Evolutionary conservation across 2,329 filamentous ascomycete species (phyloP).

Genomic region (Pestalotiopsis sp.): DNA sequence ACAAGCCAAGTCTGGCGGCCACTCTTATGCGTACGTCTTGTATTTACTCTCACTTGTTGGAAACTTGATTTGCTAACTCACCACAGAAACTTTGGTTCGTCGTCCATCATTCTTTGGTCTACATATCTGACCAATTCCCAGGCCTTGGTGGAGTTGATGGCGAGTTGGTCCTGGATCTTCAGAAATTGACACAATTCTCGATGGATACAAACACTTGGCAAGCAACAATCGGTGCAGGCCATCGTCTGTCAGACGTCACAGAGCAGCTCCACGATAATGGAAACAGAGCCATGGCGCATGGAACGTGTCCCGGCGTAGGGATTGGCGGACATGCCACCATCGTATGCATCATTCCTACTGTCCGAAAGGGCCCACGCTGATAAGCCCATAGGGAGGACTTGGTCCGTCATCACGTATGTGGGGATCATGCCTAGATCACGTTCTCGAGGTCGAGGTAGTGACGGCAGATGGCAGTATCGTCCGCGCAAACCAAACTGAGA

Average conservation of each 20-base stretch:
- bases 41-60: background rate
- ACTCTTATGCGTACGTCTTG: constrained; percentile 58
- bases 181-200: constrained; percentile 51
- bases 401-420: constrained; percentile 62
- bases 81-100: constrained; percentile 34
- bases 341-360: constrained; percentile 33
- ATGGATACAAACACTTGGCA: constrained; percentile 55
- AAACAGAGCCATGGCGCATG: constrained; percentile 59
- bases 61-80: background rate
- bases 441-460: constrained; percentile 57
- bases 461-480: constrained; percentile 55
- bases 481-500: constrained; percentile 46
- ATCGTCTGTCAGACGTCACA: constrained; percentile 53
- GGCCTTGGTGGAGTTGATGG: constrained; percentile 53
- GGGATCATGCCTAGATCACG: constrained; percentile 57
- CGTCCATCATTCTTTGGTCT: background rate
- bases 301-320: constrained; percentile 60
- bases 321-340: constrained; percentile 61
- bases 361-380: background rate
- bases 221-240: constrained; percentile 57
- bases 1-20: constrained; percentile 64
- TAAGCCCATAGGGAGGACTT: constrained; percentile 50
- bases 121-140: constrained; percentile 12
- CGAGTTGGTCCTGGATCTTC: constrained; percentile 55
- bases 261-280: constrained; percentile 50